Base-by-base conservation (phyloP, 2,329 filamentous ascomycete species). In the Cladophialophora bantiana region DNA sequence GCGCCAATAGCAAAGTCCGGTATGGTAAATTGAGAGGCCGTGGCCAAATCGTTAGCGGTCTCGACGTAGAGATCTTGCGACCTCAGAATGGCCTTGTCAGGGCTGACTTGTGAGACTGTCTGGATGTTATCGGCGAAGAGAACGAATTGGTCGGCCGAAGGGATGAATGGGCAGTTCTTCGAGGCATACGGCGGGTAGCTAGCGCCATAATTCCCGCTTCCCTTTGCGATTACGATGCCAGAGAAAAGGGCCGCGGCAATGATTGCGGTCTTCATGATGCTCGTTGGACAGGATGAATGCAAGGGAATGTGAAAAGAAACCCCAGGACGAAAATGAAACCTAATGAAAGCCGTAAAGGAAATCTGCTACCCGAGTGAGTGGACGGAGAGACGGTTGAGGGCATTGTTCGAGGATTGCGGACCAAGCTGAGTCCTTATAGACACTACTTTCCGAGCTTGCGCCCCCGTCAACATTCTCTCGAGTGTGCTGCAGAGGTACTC, bases 51-150 rank as follows among this genome's bases (percentile, higher is more conserved):
- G 4, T 50, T 12, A 10, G 58, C 35, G 15, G 58, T 60, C 42
- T 52, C 42, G 32, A 53, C 20, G 35, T 60, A 60, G 45, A 60
- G 58, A 40, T 60, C 45, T 18, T 36, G 31, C n/a, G 58, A 60
- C 26, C 58, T 35, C 31, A 60, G 58, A 26, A 60, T 53, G 32
- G 58, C 31, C 9, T 50, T 36, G 58, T 60, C 15, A 7, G 42
- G 31, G 4, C 36, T 7, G 34, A 38, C 32, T 18, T 34, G 42
- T 31, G 58, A 60, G 18, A 60, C 45, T 6, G 42, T 50, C 45
- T 60, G 58, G n/a, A 60, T 60, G 45, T 60, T 40, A 10, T 60
- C 58, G 58, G 58, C 58, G 34, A 52, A 53, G 42, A 60, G 58
- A 53, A 60, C 32, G 58, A 36, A 60, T 34, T 60, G 42, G 32